These are phyloP conservation scores for Tubosaeta sp. DNA, from an alignment of 768 basidiomycete species.

Conservation along the genomic window DNA sequence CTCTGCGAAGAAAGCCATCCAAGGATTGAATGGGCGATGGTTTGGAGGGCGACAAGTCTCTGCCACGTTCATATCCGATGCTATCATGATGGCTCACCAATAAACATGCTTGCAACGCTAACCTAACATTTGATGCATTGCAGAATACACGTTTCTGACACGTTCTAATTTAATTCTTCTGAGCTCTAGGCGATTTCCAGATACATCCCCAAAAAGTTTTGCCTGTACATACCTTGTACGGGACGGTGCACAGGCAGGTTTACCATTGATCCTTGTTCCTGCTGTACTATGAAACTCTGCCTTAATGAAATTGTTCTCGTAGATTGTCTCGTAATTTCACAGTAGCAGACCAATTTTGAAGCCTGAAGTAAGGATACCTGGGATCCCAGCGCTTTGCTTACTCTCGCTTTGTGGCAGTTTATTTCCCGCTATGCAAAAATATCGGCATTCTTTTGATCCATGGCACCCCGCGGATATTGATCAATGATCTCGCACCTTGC, in stretches of 20 bases:
- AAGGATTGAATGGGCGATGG: slow-evolving; percentile 94
- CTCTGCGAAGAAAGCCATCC: slow-evolving; percentile 75
- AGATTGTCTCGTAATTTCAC: slow-evolving; percentile 27
- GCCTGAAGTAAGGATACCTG: slow-evolving; percentile 16
- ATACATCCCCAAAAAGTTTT: slow-evolving; percentile 28
- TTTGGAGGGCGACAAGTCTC: slow-evolving; percentile 91
- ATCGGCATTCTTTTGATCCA: neutral
- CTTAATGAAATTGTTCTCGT: slow-evolving; percentile 34
- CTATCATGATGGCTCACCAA: slow-evolving; percentile 90
- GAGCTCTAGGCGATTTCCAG: slow-evolving; percentile 29
- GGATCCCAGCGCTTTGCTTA: slow-evolving; percentile 3
- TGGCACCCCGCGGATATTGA: neutral
- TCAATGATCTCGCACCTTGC: neutral
- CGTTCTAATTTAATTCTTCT: slow-evolving; percentile 27
- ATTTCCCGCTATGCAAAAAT: neutral
- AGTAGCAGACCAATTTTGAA: slow-evolving; percentile 18
- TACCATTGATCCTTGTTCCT: slow-evolving; percentile 27
- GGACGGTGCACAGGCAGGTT: slow-evolving; percentile 38
- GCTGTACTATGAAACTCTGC: slow-evolving; percentile 27
- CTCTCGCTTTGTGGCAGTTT: neutral
- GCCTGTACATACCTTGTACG: slow-evolving; percentile 31
- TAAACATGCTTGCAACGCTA: slow-evolving; percentile 33
- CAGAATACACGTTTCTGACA: slow-evolving; percentile 23
- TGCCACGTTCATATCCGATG: slow-evolving; percentile 87
- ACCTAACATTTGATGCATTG: slow-evolving; percentile 27